Evolutionary conservation across 352 stramenopile species (phyloP), one percentile per base, ranked within the genome.

Genomic region (Lagenidium giganteum): DNA sequence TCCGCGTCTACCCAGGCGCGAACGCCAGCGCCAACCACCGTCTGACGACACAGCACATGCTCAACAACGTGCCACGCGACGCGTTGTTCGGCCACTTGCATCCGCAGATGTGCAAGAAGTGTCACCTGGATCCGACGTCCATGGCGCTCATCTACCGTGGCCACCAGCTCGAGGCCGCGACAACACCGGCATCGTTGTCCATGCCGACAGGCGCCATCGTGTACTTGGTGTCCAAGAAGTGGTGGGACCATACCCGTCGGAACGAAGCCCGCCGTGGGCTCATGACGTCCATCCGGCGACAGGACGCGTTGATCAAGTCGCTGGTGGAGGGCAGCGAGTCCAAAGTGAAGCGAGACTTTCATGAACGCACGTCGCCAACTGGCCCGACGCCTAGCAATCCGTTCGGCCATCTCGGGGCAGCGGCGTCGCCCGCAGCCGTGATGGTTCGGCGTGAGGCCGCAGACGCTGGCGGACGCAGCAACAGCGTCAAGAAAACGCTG

Each of bases 161-260:
- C 5, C 67, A 64, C n/a, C 46, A 66, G 43, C 42, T 83, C 23
- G 70, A 83, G 25, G 38, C 58, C 3, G 42, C 27, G 6, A 57
- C 44, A 25, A 71, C 67, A 5, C 64, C 70, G 4, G 47, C 38
- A 1, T 30, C 35, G 21, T 36, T 83, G 13, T 60, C 50, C 21
- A 70, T 83, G 42, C 61, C 70, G 4, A 61, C 50, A 1, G 64
- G 67, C 9, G 64, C 61, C 8, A 28, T 83, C 16, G 58, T 83
- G 24, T 76, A 66, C 40, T 49, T 83, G 18, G 70, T 83, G 37
- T 43, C 55, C 4, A 61, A 61, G 14, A 64, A 59, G 44, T 79
- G 70, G 70, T 83, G 70, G 67, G 64, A 80, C 45, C 57, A 76
- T 38, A 71, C 57, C 33, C 67, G 67, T 0, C 67, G 70, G 31